Percentiles rank a stretch among this genome's conserved stretches.
phyloP scores from a whole-genome alignment of 192 early-diverging fungal genomes.

The Backusella morwellensis region DNA sequence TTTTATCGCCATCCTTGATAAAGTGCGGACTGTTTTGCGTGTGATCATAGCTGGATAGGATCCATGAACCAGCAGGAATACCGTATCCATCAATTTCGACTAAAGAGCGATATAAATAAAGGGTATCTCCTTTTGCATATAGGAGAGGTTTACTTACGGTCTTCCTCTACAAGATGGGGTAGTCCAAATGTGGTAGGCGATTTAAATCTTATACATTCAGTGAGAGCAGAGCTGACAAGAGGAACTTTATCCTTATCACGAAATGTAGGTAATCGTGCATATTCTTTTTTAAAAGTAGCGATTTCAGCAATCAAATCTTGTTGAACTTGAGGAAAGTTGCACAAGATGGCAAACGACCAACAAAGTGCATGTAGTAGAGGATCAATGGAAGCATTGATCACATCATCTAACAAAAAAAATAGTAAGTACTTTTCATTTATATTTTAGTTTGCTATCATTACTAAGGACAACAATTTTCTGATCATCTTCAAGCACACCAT shows the following conservation, averaged over 20 bases:
- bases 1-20: background rate
- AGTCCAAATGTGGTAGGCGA: background rate
- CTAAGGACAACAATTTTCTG: background rate
- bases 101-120: background rate
- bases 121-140: background rate
- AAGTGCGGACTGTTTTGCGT: background rate
- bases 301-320: background rate
- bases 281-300: background rate
- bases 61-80: background rate
- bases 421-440: background rate
- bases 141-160: background rate
- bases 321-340: background rate
- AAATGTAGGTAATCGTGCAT: background rate
- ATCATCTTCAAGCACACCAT: background rate
- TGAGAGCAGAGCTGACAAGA: background rate
- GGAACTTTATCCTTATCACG: background rate
- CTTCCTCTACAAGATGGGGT: background rate
- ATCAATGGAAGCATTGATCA: background rate
- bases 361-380: background rate
- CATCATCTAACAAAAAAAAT: background rate
- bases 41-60: background rate
- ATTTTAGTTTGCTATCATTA: background rate
- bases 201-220: background rate
- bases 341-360: constrained; percentile 1
- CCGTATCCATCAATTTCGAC: background rate